A percentile compares a stretch with the other conserved stretches of the same genome.
Evolutionary conservation across 73 alveolate species (phyloP).

Genomic region (Paramecium bursaria): DNA sequence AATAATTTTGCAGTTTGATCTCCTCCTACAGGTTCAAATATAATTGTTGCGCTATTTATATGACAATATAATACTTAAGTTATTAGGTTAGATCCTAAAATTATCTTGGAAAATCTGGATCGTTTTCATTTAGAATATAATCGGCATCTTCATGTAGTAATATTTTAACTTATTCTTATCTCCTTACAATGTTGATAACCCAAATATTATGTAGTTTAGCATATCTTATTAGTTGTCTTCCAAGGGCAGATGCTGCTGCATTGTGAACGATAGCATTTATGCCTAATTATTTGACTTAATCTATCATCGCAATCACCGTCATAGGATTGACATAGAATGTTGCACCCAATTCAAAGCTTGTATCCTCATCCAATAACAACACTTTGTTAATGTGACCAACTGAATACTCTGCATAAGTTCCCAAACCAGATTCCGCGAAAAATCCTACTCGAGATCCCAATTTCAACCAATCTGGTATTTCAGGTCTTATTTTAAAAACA

Average conservation of each 20-base stretch:
- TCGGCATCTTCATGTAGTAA: constrained; percentile 48
- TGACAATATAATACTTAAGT: too few relatives aligned
- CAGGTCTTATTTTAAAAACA: constrained; percentile 68
- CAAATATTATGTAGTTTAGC: not conserved
- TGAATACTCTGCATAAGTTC: constrained; percentile 78
- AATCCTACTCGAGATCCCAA: constrained; percentile 77
- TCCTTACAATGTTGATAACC: constrained; percentile 63
- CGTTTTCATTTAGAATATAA: not conserved
- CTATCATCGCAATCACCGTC: constrained; percentile 73
- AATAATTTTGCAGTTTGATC: constrained; percentile 72
- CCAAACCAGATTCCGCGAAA: constrained; percentile 30
- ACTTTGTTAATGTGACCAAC: constrained; percentile 63
- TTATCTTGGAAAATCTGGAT: constrained; percentile 1
- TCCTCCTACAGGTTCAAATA: constrained; percentile 83
- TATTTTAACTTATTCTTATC: constrained; percentile 52
- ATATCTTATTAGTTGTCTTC: constrained; percentile 32
- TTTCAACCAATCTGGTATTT: constrained; percentile 66
- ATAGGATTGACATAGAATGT: constrained; percentile 78
- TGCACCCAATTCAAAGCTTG: constrained; percentile 69
- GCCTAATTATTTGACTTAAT: constrained; percentile 52
- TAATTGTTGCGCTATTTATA: constrained; percentile 74
- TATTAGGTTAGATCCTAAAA: not conserved
- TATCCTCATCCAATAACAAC: constrained; percentile 68
- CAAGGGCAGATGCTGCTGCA: constrained; percentile 66
- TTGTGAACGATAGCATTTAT: constrained; percentile 61